Conservation (phyloP, 2,329 filamentous ascomycete genomes). For the Cladosporium sp. region DNA sequence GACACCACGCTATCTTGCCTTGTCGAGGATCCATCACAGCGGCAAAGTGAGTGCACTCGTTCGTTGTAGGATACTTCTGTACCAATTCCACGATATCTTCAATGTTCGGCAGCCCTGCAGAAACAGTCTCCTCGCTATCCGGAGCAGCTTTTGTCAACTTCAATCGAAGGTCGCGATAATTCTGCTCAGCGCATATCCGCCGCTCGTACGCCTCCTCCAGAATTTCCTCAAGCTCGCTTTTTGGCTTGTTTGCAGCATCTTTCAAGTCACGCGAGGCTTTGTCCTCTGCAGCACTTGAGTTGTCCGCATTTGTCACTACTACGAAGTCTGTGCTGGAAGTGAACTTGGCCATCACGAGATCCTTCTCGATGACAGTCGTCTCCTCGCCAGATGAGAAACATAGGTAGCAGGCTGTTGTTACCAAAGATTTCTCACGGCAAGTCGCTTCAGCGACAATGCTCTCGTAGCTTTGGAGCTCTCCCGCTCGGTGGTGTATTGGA, state of each 20-base stretch:
- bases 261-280: slow-evolving; percentile 16
- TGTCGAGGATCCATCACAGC: slow-evolving; percentile 51
- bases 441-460: slow-evolving; percentile 23
- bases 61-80: slow-evolving; percentile 48
- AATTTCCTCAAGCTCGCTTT: slow-evolving; percentile 22
- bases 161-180: slow-evolving; percentile 23
- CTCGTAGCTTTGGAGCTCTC: slow-evolving; percentile 17
- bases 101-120: slow-evolving; percentile 19
- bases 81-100: slow-evolving; percentile 46
- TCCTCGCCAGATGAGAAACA: slow-evolving; percentile 48
- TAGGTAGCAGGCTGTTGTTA: slow-evolving; percentile 53
- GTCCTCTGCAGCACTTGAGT: slow-evolving; percentile 20
- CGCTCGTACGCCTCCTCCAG: slow-evolving; percentile 33
- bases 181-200: slow-evolving; percentile 27
- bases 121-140: background rate
- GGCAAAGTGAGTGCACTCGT: slow-evolving; percentile 55
- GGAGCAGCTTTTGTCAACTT: background rate
- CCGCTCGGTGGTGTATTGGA: background rate
- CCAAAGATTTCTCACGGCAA: slow-evolving; percentile 22
- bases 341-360: slow-evolving; percentile 43
- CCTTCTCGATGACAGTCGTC: slow-evolving; percentile 53
- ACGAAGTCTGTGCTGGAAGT: slow-evolving; percentile 49
- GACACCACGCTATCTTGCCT: slow-evolving; percentile 19
- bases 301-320: slow-evolving; percentile 54
- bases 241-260: background rate